Base-by-base conservation (phyloP, 495 filamentous ascomycete species). In the Aspergillus funiculosus region DNA sequence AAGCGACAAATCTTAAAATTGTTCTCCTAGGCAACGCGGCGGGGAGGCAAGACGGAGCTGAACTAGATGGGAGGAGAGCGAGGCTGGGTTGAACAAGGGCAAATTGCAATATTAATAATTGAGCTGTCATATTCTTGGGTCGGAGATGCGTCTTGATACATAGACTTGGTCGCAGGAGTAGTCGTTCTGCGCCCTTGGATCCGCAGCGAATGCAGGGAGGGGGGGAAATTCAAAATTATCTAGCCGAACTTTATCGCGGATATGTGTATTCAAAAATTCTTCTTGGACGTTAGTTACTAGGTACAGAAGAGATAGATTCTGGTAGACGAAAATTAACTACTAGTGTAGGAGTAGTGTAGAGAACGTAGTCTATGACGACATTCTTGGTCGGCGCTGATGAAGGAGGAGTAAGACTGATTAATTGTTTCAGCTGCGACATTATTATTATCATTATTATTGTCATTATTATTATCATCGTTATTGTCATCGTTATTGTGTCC, bases 101-200 rank as follows among this genome's bases (percentile, higher is more conserved):
- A 27, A 28, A 19, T 29, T n/a, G n/a, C n/a, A n/a, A n/a, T n/a
- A n/a, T n/a, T n/a, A n/a, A 19, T 9, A 41, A 13, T 9, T 32
- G 42, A 45, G 42, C 42, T 45, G 42, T 45, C 42, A 45, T 45
- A 36, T 45, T 44, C 42, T 37, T 18, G 22, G 30, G 30, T 14
- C 35, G 25, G 20, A 25, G 39, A 28, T 27, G 25, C 24, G n/a
- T 21, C 35, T 41, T 14, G 39, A 41, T 41, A 29, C 24, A 45
- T 45, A 27, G 29, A n/a, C n/a, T n/a, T n/a, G n/a, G n/a, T n/a
- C n/a, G 30, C 28, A 30, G 27, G 9, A 18, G 42, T 9, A 15
- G 19, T 30, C 28, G 28, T 11, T 10, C 28, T 19, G 11, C n/a
- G 20, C 18, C 17, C 38, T 27, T 45, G 22, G 22, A 17, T 14